Evolutionary conservation across 768 basidiomycete species (phyloP), one percentile per base, ranked within the genome.

Genomic region (Hortiboletus flavorubellus): DNA sequence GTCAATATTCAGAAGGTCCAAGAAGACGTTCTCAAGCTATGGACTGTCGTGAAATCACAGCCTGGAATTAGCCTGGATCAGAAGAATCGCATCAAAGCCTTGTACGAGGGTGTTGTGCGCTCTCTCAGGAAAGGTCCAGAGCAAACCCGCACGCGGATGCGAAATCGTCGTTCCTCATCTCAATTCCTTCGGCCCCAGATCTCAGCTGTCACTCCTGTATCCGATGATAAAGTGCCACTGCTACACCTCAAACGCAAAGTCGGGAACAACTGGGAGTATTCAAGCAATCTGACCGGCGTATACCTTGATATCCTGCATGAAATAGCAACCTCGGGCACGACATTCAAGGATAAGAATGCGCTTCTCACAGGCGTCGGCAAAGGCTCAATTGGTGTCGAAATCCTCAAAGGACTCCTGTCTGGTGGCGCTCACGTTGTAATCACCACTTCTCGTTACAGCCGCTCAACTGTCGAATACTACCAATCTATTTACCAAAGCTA

Each of bases 261-360:
- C 33, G 97, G 96, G 37, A 83, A 82, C 16, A 87, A 81, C 64
- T 98, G 96, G 94, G 93, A 96, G 68, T 99, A 98, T 76, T 94
- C 91, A 65, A 93, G 90, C 75, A 98, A 98, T 73, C 78, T 99
- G 51, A 98, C 96, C 10, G 84, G 91, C 51, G 90, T 92, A 23
- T 98, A 99, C 73, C 84, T 99, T 60, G 97, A 99, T 66, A 89
- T 99, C 62, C 79, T 99, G 34, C 92, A 95, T 68, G 97, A 99
- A 74, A 98, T 99, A 63, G 97, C 97, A 6, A 98, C 97, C 0
- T 93, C 96, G 5, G 97, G 97, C 12, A 98, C 95, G 1, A 95
- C 94, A 1, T 99, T 98, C 82, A 91, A 96, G 73, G 96, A 95
- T 78, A 99, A 98, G 82, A 98, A 98, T 65, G 97, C 97, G 3